Conservation (phyloP, 371 early-diverging fungal species). For the Actinomucor elegans region DNA sequence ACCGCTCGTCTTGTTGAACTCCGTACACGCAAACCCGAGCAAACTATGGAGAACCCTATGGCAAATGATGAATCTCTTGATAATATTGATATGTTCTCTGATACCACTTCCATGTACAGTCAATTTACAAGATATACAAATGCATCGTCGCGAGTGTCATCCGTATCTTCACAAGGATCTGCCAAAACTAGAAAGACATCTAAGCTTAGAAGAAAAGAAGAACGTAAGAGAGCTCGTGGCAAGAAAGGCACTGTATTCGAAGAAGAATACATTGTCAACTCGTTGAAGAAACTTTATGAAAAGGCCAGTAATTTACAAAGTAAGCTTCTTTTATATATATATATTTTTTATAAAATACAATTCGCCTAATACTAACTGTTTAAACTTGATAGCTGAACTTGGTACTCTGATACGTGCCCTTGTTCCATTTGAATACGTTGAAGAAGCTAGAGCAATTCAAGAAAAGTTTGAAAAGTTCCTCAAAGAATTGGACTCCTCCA, state of each 20-base stretch:
- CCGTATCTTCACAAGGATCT: slow-evolving; percentile 44
- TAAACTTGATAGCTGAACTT: slow-evolving; percentile 36
- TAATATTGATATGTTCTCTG: slow-evolving; percentile 91
- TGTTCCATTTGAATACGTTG: slow-evolving; percentile 45
- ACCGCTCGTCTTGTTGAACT: slow-evolving; percentile 57
- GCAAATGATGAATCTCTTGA: slow-evolving; percentile 68
- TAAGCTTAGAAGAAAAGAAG: slow-evolving; percentile 68
- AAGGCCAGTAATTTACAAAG: slow-evolving; percentile 46
- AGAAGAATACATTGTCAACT: slow-evolving; percentile 84
- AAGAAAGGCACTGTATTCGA: slow-evolving; percentile 89
- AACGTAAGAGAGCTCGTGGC: slow-evolving; percentile 79
- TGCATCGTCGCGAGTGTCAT: slow-evolving; percentile 59
- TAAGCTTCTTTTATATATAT: slow-evolving; percentile 19
- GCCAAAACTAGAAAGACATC: slow-evolving; percentile 61
- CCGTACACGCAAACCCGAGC: slow-evolving; percentile 44
- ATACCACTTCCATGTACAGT: slow-evolving; percentile 90
- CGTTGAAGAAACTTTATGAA: slow-evolving; percentile 57
- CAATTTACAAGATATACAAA: slow-evolving; percentile 77
- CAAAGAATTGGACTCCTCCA: slow-evolving; percentile 25
- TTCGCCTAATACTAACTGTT: not conserved
- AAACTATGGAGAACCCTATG: slow-evolving; percentile 27
- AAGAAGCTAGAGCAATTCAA: slow-evolving; percentile 48
- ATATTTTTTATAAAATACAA: not conserved
- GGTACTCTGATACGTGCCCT: slow-evolving; percentile 40
- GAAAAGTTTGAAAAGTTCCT: slow-evolving; percentile 41